phyloP scores from a whole-genome alignment of 2,329 filamentous ascomycete species.

The Sporothrix brunneoviolacea region DNA sequence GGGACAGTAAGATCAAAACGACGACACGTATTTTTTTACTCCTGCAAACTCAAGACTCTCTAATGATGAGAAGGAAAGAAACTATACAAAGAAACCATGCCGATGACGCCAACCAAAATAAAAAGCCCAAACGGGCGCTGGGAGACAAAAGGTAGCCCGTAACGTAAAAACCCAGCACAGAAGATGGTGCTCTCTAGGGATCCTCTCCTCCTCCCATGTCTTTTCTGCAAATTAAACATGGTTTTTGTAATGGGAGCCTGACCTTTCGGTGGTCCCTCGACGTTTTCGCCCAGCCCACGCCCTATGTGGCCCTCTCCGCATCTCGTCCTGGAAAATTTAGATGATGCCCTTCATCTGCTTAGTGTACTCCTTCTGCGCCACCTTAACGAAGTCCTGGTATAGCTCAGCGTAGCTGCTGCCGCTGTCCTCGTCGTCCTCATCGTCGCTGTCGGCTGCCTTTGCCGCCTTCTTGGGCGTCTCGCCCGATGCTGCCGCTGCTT shows the following conservation, averaged over 20 bases:
- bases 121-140: not conserved
- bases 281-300: too few species aligned
- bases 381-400: conserved; percentile 59
- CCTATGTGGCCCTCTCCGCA: too few species aligned
- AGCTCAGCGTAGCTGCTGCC: conserved; percentile 56
- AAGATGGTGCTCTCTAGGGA: too few species aligned
- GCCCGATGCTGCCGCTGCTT: conserved; percentile 34
- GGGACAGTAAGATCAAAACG: too few species aligned
- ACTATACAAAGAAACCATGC: conserved; percentile 4
- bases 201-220: too few species aligned
- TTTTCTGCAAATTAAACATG: too few species aligned
- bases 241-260: too few species aligned
- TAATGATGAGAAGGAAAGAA: not conserved
- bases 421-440: conserved; percentile 43
- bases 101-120: conserved; percentile 11
- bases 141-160: not conserved
- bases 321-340: conserved; percentile 15
- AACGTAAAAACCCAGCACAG: not conserved
- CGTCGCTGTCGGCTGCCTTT: conserved; percentile 23
- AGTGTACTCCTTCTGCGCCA: conserved; percentile 57
- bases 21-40: too few species aligned
- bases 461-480: conserved; percentile 40
- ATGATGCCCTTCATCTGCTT: conserved; percentile 41
- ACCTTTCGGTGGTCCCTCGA: too few species aligned
- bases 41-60: conserved; percentile 11